Evolutionary conservation across 2,329 filamentous ascomycete genomes (phyloP), one percentile per base, ranked within the genome.

Genomic region (Massarina eburnea): DNA sequence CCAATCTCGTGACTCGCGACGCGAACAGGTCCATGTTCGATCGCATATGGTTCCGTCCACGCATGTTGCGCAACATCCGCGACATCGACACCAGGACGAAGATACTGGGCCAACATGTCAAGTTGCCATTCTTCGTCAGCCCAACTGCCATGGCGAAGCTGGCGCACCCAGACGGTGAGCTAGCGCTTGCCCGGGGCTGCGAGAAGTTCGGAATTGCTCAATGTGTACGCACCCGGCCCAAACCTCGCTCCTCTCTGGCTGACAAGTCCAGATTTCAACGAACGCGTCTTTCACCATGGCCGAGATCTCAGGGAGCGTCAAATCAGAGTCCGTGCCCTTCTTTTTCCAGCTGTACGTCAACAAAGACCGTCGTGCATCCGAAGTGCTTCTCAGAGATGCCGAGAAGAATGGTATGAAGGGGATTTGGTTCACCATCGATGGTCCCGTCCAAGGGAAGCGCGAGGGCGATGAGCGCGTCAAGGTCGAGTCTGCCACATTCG

Each of bases 1-100:
- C 78, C 1, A 74, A 78, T 33, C 73, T 76, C 41, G 62, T 74
- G 26, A 79, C 76, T n/a, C 68, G 71, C 40, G 67, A 68, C 18
- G 61, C 70, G 20, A 78, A 77, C 50, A 61, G 59, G 34, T 62
- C 64, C 5, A 68, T 71, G 46, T 77, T 74, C 43, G 66, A 70
- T 21, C 70, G 73, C n/a, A 68, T 79, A 21, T 68, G 69, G 52
- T 70, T 79, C 29, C 68, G 76, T 4, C 77, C 78, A 3, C 70
- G 77, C 2, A 58, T 78, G 4, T 51, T 78, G 48, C 59, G 70
- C 2, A 64, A 74, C 43, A 72, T 77, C 7, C 29, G 45, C 8
- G 18, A 48, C 17, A 42, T 58, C 4, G 40, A 50, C 26, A 60
- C 49, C 2, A 41, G 32, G n/a, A 50, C 49, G 5, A 48, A 33